These are phyloP conservation scores for Colletotrichum noveboracense DNA, from an alignment of 2,329 filamentous ascomycete species.

Conservation along the genomic window DNA sequence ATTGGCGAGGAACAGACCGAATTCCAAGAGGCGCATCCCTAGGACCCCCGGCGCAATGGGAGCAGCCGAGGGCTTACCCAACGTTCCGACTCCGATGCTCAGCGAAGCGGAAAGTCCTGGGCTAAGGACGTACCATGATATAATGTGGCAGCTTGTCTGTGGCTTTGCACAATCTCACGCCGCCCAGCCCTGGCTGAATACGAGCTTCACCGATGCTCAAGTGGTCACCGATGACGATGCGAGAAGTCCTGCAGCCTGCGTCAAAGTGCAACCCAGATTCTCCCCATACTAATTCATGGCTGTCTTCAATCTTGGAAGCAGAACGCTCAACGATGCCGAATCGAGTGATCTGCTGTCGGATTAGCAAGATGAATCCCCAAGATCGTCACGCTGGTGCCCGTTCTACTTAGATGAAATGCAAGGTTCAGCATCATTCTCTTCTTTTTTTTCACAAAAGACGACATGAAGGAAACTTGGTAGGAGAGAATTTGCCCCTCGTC, in stretches of 20 bases:
- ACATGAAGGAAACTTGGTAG: background rate
- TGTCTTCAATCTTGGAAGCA: background rate
- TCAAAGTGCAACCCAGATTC: background rate
- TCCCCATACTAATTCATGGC: background rate
- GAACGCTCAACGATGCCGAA: background rate
- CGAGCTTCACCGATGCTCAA: background rate
- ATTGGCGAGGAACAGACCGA: background rate
- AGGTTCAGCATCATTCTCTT: background rate
- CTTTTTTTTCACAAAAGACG: background rate
- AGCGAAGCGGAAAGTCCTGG: background rate
- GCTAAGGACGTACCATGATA: background rate
- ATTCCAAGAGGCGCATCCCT: background rate
- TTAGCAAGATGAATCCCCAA: background rate
- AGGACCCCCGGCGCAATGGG: background rate
- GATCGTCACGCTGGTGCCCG: background rate
- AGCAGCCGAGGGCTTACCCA: background rate
- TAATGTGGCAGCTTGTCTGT: background rate
- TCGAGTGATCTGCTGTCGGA: background rate
- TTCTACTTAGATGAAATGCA: background rate
- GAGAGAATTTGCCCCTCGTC: background rate
- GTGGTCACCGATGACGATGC: background rate
- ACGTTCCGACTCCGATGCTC: background rate
- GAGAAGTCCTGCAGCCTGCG: background rate
- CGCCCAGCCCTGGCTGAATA: background rate
- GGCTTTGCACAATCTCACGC: background rate